Evolutionary conservation across 768 basidiomycete species (phyloP).

Genomic region (Daedaleopsis sinensis): DNA sequence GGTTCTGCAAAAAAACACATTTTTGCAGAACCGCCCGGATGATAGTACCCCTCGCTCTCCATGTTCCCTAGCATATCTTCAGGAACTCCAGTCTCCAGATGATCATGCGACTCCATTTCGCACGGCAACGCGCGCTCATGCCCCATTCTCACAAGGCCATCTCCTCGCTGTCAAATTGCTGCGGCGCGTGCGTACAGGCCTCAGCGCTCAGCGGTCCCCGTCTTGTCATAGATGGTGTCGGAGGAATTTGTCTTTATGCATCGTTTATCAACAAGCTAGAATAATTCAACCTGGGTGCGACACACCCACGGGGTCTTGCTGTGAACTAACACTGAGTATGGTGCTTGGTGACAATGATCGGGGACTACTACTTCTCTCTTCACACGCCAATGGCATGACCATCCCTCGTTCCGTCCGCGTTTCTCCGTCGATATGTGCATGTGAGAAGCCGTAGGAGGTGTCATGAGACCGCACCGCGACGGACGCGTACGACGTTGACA

Average conservation of each 20-base stretch:
- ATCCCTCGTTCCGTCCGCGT: no score
- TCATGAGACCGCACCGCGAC: no score
- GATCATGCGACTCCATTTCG: constrained; percentile 39
- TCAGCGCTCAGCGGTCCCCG: constrained; percentile 37
- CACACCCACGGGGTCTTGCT: no score
- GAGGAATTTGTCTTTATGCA: constrained; percentile 44
- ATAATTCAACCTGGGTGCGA: no score
- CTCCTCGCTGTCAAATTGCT: constrained; percentile 24
- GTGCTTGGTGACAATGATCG: no score
- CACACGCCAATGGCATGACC: no score
- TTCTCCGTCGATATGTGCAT: no score
- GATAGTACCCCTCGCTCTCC: constrained; percentile 43
- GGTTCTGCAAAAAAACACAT: no score
- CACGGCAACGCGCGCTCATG: constrained; percentile 30
- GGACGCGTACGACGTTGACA: no score
- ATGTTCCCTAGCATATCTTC: constrained; percentile 52
- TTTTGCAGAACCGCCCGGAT: constrained; percentile 1
- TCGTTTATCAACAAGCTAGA: constrained; percentile 45
- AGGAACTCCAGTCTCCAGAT: constrained; percentile 57
- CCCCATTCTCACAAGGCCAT: constrained; percentile 7
- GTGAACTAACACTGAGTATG: no score
- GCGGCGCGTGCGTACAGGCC: constrained; percentile 39
- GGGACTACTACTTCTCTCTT: no score
- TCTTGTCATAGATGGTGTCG: constrained; percentile 43
- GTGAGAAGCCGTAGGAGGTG: no score